Evolutionary conservation across 768 basidiomycete genomes (phyloP).

Genomic region (Russula virescens): DNA sequence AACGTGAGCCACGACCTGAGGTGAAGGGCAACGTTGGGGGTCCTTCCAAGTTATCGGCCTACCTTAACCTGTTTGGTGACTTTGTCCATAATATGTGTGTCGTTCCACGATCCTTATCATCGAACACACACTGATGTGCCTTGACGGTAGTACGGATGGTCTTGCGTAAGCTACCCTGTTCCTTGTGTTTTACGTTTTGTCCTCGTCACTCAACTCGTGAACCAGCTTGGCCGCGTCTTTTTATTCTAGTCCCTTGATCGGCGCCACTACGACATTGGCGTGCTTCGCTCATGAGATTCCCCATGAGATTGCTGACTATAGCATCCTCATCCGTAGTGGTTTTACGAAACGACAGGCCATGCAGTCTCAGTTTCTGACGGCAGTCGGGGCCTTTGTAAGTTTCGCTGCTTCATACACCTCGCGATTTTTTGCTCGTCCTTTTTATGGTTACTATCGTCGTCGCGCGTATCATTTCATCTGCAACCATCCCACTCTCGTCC

Average conservation of each 20-base stretch:
- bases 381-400: constrained; percentile 86
- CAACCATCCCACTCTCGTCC: neutral
- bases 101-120: constrained; percentile 15
- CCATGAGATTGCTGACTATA: constrained; percentile 96
- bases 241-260: constrained; percentile 90
- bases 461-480: constrained; percentile 16
- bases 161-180: constrained; percentile 57
- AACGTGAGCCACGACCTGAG: constrained; percentile 25
- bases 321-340: constrained; percentile 84
- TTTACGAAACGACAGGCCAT: constrained; percentile 90
- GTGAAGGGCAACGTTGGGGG: constrained; percentile 34
- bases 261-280: constrained; percentile 90
- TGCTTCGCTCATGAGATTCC: constrained; percentile 96
- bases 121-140: constrained; percentile 23
- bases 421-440: constrained; percentile 19
- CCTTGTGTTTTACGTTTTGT: constrained; percentile 19
- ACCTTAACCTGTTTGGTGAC: constrained; percentile 89
- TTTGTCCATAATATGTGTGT: constrained; percentile 90
- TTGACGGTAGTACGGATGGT: constrained; percentile 75
- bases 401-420: constrained; percentile 23
- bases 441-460: constrained; percentile 26
- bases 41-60: constrained; percentile 82
- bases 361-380: constrained; percentile 89
- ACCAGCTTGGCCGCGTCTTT: constrained; percentile 91
- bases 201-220: neutral